Base-by-base conservation (phyloP, 106 monocot species). In the Agapanthus africanus region DNA sequence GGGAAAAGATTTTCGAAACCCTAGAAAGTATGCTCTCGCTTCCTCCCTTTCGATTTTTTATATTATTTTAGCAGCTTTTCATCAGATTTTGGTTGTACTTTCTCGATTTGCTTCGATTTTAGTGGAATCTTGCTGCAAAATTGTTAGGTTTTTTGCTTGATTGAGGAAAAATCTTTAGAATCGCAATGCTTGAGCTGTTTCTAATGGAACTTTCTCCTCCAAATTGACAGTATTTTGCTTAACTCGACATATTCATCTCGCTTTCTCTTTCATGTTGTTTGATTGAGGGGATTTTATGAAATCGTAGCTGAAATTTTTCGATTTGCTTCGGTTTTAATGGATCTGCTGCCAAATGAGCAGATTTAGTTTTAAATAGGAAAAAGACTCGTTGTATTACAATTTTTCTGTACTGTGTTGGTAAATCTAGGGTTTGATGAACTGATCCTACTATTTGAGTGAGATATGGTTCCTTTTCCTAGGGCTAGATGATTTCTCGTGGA, bases 91-190 rank as follows among this genome's bases (percentile, higher is more conserved):
- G 61, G 11, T 36, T 36, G 19, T 61, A 36, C 4, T 61, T 61
- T 61, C 35, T 36, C 36, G 36, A 33, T 61, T 59, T 19, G 36
- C 18, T 36, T 61, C 35, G 61, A 61, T 61, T 34, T 36, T 61
- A 35, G 35, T 36, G 61, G 0, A 35, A 33, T 61, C 35, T 2
- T 34, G 60, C 35, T 61, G 34, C 33, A 35, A 56, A 10, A 8
- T 56, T 28, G 51, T n/a, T 50, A 21, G 1, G 50, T 50, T 21
- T 50, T 21, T 50, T 21, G 3, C n/a, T 50, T 50, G 18, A 21
- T 30, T 56, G 7, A 15, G 26, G 7, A 19, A 61, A 61, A 34
- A 1, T 61, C 60, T 32, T 11, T 61, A 0, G 60, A 61, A 61
- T 61, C 60, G 28, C 18, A 30, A 11, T 11, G 13, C 30, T 19